Evolutionary conservation across 306 rosid genomes (phyloP).

Genomic region (Gleditsia sinensis): DNA sequence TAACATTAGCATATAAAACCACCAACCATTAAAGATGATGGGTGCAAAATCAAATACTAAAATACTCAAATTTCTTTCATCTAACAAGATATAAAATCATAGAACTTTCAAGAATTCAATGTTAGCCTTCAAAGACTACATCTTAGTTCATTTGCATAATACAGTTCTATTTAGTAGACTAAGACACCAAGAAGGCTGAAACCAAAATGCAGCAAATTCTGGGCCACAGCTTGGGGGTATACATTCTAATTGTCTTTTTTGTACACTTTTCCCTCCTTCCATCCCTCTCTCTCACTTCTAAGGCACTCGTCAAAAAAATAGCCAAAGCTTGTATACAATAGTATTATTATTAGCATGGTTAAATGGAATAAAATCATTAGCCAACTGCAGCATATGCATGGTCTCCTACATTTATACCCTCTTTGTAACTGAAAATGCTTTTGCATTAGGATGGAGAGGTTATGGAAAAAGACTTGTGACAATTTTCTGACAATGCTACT

Average conservation of each 20-base stretch:
- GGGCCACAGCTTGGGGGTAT: neutral
- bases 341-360: neutral
- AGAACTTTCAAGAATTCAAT: neutral
- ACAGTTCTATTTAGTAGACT: neutral
- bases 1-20: neutral
- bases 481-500: neutral
- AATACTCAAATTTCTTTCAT: neutral
- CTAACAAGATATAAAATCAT: neutral
- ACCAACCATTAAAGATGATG: neutral
- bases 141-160: neutral
- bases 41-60: neutral
- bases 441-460: neutral
- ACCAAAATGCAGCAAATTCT: slow-evolving; percentile 3
- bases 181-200: slow-evolving; percentile 11
- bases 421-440: neutral
- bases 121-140: slow-evolving; percentile 12
- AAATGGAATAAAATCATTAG: neutral
- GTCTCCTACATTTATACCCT: neutral
- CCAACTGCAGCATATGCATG: neutral
- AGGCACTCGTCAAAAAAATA: neutral
- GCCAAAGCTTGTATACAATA: neutral
- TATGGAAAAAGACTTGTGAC: neutral
- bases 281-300: neutral
- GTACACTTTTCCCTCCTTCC: neutral
- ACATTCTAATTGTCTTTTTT: neutral